Conservation (phyloP, 352 stramenopile genomes). For the Phytopythium cucurbitacearum region DNA sequence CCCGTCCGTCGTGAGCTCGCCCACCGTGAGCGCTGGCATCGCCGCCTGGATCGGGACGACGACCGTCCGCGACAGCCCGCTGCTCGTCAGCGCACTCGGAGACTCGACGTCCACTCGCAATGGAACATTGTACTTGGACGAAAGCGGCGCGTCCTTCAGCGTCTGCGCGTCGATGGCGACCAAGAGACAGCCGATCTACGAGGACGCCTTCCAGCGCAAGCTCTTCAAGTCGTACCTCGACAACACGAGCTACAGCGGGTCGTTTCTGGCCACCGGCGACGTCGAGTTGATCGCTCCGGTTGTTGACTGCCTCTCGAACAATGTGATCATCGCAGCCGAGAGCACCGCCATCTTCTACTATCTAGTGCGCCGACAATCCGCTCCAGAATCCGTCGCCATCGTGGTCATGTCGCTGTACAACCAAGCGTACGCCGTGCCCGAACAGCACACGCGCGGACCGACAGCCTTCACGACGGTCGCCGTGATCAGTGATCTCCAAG, state of each 20-base stretch:
- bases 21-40: constrained; percentile 19
- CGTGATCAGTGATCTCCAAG: constrained; percentile 20
- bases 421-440: constrained; percentile 27
- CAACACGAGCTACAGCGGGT: constrained; percentile 26
- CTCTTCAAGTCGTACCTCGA: constrained; percentile 16
- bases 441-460: constrained; percentile 13
- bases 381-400: constrained; percentile 14
- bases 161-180: constrained; percentile 13
- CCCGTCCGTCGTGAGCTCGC: constrained; percentile 8
- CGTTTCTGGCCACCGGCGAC: constrained; percentile 8
- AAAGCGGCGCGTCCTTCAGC: constrained; percentile 11
- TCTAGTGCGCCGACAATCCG: constrained; percentile 16
- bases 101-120: constrained; percentile 24
- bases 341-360: constrained; percentile 22
- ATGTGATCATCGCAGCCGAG: constrained; percentile 14
- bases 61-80: constrained; percentile 22
- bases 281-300: constrained; percentile 36
- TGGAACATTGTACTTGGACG: constrained; percentile 32
- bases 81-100: constrained; percentile 17
- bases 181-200: constrained; percentile 24
- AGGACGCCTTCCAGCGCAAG: constrained; percentile 25
- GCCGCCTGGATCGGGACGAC: constrained; percentile 19
- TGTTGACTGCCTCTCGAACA: constrained; percentile 30
- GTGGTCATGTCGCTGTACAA: constrained; percentile 19
- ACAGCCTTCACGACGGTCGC: constrained; percentile 21